Evolutionary conservation across 139 green algal genomes (phyloP).

Genomic region (Dunaliella sp.): DNA sequence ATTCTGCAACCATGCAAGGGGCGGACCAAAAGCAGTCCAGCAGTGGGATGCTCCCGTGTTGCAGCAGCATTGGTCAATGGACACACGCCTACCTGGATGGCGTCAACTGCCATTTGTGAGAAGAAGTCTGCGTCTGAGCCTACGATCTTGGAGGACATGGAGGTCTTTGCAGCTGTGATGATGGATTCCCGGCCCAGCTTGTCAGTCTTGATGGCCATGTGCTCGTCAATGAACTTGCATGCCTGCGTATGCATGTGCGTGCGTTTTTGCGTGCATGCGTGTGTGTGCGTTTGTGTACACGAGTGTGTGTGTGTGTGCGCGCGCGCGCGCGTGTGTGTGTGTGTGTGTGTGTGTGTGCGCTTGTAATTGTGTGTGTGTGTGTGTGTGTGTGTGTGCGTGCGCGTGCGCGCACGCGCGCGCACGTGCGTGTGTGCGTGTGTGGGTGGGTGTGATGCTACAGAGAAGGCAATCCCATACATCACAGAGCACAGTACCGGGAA

Average conservation of each 20-base stretch:
- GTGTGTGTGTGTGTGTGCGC: not conserved
- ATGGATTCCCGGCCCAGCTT: conserved; percentile 82
- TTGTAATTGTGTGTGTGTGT: not conserved
- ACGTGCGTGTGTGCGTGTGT: not conserved
- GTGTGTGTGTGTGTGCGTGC: not conserved
- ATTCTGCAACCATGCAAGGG: too few relatives aligned
- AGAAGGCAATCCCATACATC: too few relatives aligned
- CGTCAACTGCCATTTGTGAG: conserved; percentile 83
- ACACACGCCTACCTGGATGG: conserved; percentile 58
- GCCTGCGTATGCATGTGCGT: conserved; percentile 50
- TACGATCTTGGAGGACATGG: conserved; percentile 95
- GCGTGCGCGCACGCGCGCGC: not conserved
- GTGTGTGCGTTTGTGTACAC: not conserved
- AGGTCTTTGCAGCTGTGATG: conserved; percentile 84
- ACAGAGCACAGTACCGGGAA: too few relatives aligned
- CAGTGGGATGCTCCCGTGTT: too few relatives aligned
- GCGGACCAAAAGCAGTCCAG: too few relatives aligned
- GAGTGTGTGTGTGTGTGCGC: too few relatives aligned
- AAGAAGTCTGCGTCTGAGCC: conserved; percentile 88
- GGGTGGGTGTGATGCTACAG: too few relatives aligned
- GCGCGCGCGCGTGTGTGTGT: conserved; percentile 71
- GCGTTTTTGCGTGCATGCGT: conserved; percentile 68
- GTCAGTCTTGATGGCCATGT: conserved; percentile 75
- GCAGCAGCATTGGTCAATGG: too few relatives aligned
- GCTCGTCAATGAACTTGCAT: conserved; percentile 89